These are phyloP conservation scores for Flueggea neowawraea DNA, from an alignment of 441 rosid species.

Conservation along the genomic window DNA sequence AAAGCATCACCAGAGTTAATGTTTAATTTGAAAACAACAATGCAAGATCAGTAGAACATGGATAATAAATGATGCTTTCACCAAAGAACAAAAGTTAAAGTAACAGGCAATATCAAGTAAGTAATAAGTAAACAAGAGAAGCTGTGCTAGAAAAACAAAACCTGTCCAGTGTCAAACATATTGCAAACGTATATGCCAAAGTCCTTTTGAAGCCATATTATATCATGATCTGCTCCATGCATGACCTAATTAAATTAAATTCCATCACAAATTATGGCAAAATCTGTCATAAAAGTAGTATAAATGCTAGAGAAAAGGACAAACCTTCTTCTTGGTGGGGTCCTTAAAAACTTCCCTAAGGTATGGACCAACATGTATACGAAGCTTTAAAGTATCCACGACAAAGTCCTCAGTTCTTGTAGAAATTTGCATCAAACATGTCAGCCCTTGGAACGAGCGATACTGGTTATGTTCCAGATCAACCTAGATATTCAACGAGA, in stretches of 20 bases:
- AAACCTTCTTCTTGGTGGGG: slow-evolving; percentile 86
- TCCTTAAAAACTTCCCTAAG: slow-evolving; percentile 90
- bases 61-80: neutral
- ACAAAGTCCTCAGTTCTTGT: slow-evolving; percentile 90
- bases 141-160: slow-evolving; percentile 20
- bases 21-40: neutral
- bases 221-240: slow-evolving; percentile 99
- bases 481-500: slow-evolving; percentile 42
- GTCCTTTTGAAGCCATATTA: slow-evolving; percentile 94
- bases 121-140: slow-evolving; percentile 8
- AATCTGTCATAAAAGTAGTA: slow-evolving; percentile 7
- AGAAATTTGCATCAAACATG: slow-evolving; percentile 96
- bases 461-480: slow-evolving; percentile 98
- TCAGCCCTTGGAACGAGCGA: slow-evolving; percentile 94
- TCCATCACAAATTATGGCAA: slow-evolving; percentile 24
- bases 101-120: neutral
- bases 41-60: neutral
- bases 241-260: slow-evolving; percentile 56
- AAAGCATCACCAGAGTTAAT: neutral
- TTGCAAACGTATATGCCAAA: slow-evolving; percentile 96
- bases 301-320: slow-evolving; percentile 3
- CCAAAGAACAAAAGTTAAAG: neutral
- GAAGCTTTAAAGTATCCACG: slow-evolving; percentile 83
- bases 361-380: slow-evolving; percentile 76
- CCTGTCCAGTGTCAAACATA: slow-evolving; percentile 99